Base-by-base conservation (phyloP, 2,329 filamentous ascomycete genomes). In the Hypoxylon sp. region DNA sequence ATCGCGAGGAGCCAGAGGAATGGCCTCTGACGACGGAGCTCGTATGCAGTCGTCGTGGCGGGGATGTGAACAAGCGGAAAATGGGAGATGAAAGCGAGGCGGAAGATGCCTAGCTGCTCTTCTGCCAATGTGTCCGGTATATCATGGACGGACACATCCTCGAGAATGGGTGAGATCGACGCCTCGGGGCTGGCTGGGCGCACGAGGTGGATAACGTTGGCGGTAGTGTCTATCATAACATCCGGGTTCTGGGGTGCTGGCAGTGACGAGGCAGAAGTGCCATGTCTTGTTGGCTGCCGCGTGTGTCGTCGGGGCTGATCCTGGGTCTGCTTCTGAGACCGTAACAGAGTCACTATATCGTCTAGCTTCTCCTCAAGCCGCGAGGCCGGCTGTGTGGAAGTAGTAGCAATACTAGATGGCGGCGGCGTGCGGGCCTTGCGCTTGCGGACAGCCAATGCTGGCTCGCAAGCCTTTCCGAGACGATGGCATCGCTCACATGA, bases 321-420 rank as follows among this genome's bases (percentile, higher is more conserved):
- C 35, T 35, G 58, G 8, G 23, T 26, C n/a, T 58, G 49, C 27
- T 55, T 63, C 20, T 72, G 71, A 4, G 69, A 68, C 6, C 68
- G 72, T 8, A 82, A 65, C n/a, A 82, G 75, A 2, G 76, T 75
- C 15, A 81, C 77, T 2, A 83, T 70, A 53, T 80, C 76, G 41
- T 81, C 78, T 6, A 82, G 71, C 70, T 81, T 82, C 64, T 80
- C 78, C 68, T 82, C 80, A 5, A 82, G 72, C 57, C 79, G 77
- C 6, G 78, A 77, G 31, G 37, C 23, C n/a, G 27, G 21, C 10
- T 31, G 48, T 9, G 51, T 8, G 40, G 33, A 29, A 49, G 31
- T 29, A 47, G 50, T 40, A n/a, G 35, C 3, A 26, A 21, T 26
- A 11, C n/a, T n/a, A n/a, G n/a, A n/a, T n/a, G 50, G 40, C 18